phyloP scores from a whole-genome alignment of 2,329 filamentous ascomycete species.

The Blumeria graminis region DNA sequence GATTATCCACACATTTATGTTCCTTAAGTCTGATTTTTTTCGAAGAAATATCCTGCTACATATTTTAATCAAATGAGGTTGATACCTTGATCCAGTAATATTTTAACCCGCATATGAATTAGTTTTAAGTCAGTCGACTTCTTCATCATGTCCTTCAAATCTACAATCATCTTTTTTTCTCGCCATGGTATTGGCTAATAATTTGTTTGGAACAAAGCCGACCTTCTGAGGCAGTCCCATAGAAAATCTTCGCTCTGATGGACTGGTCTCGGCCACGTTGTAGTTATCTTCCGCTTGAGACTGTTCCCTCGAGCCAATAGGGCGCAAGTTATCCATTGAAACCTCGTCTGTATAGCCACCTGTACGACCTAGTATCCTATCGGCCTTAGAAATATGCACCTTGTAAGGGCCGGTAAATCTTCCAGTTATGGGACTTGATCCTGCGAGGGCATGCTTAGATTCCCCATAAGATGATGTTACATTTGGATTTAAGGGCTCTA shows the following conservation, averaged over 20 bases:
- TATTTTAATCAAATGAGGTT: too few species aligned
- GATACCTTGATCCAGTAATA: too few species aligned
- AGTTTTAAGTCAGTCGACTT: constrained; percentile 8
- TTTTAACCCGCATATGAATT: too few species aligned
- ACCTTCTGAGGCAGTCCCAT: constrained; percentile 13
- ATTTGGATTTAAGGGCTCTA: constrained; percentile 5
- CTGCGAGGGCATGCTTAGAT: constrained; percentile 13
- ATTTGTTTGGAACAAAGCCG: constrained; percentile 13
- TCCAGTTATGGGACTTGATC: constrained; percentile 6
- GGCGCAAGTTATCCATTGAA: constrained; percentile 12
- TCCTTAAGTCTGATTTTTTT: too few species aligned
- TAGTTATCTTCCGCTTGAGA: constrained; percentile 6
- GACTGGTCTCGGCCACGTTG: constrained; percentile 9
- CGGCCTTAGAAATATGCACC: constrained; percentile 13
- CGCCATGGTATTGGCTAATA: constrained; percentile 13
- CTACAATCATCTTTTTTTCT: constrained; percentile 12
- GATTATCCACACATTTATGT: too few species aligned
- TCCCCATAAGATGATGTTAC: constrained; percentile 7
- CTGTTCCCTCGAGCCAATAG: constrained; percentile 7
- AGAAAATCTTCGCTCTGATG: constrained; percentile 8
- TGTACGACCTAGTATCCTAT: constrained; percentile 15
- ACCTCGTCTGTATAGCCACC: constrained; percentile 11
- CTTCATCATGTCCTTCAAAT: constrained; percentile 12
- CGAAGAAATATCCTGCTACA: too few species aligned
- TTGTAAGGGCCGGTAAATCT: background rate